A percentile compares a stretch with the other conserved stretches of the same genome.
These are phyloP conservation scores for Punctularia strigosozonata DNA, from an alignment of 768 basidiomycete species.

Conservation along the genomic window DNA sequence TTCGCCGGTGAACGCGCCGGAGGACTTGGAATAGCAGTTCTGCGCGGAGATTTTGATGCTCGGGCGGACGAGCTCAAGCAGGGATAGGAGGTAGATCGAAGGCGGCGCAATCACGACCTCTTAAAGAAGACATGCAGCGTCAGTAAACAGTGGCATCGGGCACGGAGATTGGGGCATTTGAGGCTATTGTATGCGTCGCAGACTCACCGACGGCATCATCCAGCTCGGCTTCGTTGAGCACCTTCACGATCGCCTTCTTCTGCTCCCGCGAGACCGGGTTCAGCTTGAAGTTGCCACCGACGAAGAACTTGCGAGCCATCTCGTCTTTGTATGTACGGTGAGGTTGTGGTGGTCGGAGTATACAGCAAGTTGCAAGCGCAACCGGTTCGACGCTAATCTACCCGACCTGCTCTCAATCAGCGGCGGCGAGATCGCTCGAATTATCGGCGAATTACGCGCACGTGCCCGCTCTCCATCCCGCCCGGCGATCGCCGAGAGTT, in stretches of 20 bases:
- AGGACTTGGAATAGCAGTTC: constrained; percentile 76
- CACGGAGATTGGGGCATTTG: too few species aligned
- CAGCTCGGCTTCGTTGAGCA: constrained; percentile 69
- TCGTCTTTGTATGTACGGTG: constrained; percentile 6
- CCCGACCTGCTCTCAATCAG: not conserved
- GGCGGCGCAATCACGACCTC: constrained; percentile 95
- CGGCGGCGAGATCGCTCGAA: not conserved
- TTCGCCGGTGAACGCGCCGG: constrained; percentile 94
- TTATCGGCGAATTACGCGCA: not conserved
- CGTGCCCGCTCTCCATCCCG: not conserved
- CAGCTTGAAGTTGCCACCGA: constrained; percentile 98
- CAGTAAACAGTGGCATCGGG: constrained; percentile 7
- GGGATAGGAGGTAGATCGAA: constrained; percentile 71
- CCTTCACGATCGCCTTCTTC: constrained; percentile 51
- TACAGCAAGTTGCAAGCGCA: not conserved
- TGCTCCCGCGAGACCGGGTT: constrained; percentile 63
- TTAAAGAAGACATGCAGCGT: constrained; percentile 18
- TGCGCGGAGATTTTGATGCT: constrained; percentile 80
- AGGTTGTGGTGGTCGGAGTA: not conserved
- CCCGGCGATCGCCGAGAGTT: not conserved
- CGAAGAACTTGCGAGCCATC: constrained; percentile 84
- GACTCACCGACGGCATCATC: constrained; percentile 64
- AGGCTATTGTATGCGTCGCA: not conserved
- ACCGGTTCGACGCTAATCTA: not conserved
- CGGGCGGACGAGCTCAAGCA: constrained; percentile 48